Evolutionary conservation across 306 rosid species (phyloP), one percentile per base, ranked within the genome.

Genomic region (Citrullus colocynthis): DNA sequence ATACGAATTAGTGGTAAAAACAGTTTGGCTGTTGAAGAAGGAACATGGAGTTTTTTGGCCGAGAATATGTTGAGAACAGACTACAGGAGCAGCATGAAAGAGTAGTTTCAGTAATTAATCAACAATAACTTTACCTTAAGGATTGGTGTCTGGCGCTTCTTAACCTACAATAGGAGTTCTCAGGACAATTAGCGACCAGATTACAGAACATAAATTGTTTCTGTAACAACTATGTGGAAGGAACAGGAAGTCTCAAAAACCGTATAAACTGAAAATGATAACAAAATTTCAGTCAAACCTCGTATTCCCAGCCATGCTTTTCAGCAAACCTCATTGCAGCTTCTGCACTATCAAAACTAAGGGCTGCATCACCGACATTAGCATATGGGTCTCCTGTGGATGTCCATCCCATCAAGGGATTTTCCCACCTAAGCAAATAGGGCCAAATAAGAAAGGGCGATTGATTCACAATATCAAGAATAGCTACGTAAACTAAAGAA

Each of bases 401-500:
- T 14, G 98, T 93, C 98, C 98, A 94, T 58, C 98, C 98, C 98
- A 94, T 94, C 85, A 94, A 78, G 66, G 98, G 98, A 81, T 94
- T 94, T 81, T 94, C 98, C 98, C 98, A 94, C 90, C 97, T 91
- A 77, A 57, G 61, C 83, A 84, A 71, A 58, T 41, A 21, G 17
- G 11, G 41, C 16, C 11, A 36, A 32, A n/a, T 12, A 17, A 16
- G 54, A 42, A 21, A 70, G 37, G 52, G 14, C 3, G 12, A 20
- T 58, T 10, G 24, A 4, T 58, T 10, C 63, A 58, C 34, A 9
- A 58, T 4, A 20, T 20, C 63, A 21, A 58, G 24, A 18, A 20
- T 57, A 9, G 62, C 30, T 20, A n/a, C n/a, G 62, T 1, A 36
- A 36, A 36, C 39, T 36, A 3, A 5, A 10, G 54, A 48, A 48